A percentile compares a stretch with the other conserved stretches of the same genome.
These are phyloP conservation scores for Megacollybia marginata DNA, from an alignment of 768 basidiomycete species.

Conservation along the genomic window DNA sequence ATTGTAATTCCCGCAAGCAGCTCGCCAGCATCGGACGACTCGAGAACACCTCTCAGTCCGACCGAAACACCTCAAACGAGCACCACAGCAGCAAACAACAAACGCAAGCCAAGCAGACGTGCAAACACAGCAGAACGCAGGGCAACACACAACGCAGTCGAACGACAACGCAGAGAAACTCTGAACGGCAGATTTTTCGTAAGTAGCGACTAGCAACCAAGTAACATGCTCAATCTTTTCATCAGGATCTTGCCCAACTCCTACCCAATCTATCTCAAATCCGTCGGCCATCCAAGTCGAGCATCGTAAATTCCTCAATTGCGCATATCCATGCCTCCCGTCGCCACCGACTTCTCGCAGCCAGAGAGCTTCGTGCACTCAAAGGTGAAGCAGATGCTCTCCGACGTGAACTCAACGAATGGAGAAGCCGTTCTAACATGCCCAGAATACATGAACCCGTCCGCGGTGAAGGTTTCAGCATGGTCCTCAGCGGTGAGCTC, in stretches of 20 bases:
- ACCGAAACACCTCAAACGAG: constrained; percentile 13
- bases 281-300: constrained; percentile 91
- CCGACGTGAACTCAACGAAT: constrained; percentile 87
- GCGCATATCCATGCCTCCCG: constrained; percentile 80
- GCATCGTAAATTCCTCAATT: constrained; percentile 95
- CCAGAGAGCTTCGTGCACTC: constrained; percentile 72
- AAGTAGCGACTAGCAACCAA: constrained; percentile 22
- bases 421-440: constrained; percentile 73
- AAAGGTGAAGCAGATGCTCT: constrained; percentile 82
- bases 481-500: constrained; percentile 64
- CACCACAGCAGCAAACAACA: constrained; percentile 9
- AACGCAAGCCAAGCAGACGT: constrained; percentile 74
- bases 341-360: constrained; percentile 73
- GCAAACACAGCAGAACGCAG: constrained; percentile 96
- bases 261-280: constrained; percentile 88
- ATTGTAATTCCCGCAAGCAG: constrained; percentile 28
- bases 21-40: constrained; percentile 35
- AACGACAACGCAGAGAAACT: constrained; percentile 87
- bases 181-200: constrained; percentile 89
- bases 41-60: constrained; percentile 26
- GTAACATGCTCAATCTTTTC: constrained; percentile 2
- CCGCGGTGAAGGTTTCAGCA: constrained; percentile 63
- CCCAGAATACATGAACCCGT: constrained; percentile 67
- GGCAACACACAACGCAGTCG: constrained; percentile 96
- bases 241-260: constrained; percentile 81